Conservation (phyloP, 2,329 filamentous ascomycete genomes). For the Arthroderma uncinatum region DNA sequence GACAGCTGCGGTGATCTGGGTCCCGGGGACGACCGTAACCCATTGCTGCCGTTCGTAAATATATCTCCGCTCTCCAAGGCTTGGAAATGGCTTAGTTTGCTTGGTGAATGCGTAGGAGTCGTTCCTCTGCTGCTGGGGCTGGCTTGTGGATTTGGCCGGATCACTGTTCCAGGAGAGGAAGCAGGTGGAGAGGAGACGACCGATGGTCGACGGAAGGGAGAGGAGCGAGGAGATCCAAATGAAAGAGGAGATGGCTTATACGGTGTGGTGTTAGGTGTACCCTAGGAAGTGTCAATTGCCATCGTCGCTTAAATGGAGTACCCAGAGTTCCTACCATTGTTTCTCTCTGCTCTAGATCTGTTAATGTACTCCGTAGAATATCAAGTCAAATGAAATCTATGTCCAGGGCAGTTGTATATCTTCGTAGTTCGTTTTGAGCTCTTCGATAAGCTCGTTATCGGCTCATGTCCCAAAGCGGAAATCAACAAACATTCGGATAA, state of each 20-base stretch:
- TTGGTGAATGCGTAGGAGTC: constrained; percentile 36
- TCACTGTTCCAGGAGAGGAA: constrained; percentile 45
- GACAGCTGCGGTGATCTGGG: constrained; percentile 31
- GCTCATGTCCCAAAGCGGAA: neutral
- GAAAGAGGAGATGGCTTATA: constrained; percentile 64
- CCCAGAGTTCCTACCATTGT: neutral
- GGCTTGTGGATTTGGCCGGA: constrained; percentile 38
- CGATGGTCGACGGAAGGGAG: constrained; percentile 57
- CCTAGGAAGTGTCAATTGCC: constrained; percentile 16
- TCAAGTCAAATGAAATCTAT: no score
- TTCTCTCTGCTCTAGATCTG: neutral
- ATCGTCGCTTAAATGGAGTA: neutral
- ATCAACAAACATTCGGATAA: constrained; percentile 1
- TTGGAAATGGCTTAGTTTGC: constrained; percentile 38
- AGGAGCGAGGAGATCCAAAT: constrained; percentile 58
- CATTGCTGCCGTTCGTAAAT: constrained; percentile 18
- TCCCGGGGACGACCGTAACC: constrained; percentile 26
- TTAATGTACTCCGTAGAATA: no score
- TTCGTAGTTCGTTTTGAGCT: no score
- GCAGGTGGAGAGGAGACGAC: constrained; percentile 40
- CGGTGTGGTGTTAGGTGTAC: constrained; percentile 44
- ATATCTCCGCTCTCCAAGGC: constrained; percentile 33
- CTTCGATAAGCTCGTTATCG: neutral
- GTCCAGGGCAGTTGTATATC: no score
- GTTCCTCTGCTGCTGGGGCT: constrained; percentile 33